Percentiles rank a stretch among this genome's conserved stretches.
Conservation (phyloP, 108 stramenopile species). For the Cyclotella choctawhatcheeana region DNA sequence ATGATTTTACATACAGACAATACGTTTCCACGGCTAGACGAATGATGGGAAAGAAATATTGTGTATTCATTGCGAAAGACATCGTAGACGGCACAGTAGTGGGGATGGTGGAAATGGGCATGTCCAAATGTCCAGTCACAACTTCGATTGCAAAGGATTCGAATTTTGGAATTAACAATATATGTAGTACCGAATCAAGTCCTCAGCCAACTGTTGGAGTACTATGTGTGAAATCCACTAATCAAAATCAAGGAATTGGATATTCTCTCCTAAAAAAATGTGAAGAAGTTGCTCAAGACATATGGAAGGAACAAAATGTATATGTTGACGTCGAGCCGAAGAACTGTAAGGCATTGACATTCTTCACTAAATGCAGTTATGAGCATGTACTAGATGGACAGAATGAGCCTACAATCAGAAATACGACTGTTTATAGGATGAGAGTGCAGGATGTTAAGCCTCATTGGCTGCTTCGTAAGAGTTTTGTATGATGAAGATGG, state of each 20-base stretch:
- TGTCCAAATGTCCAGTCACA: conserved; percentile 34
- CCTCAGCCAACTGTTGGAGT: conserved; percentile 40
- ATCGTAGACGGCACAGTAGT: conserved; percentile 22
- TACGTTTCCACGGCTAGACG: conserved; percentile 42
- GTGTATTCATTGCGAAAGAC: conserved; percentile 54
- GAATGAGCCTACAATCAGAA: conserved; percentile 20
- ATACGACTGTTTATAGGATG: conserved; percentile 37
- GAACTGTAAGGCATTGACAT: conserved; percentile 29
- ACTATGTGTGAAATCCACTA: conserved; percentile 37
- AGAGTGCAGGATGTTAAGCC: conserved; percentile 28
- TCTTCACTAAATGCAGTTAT: conserved; percentile 39
- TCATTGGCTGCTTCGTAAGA: conserved; percentile 43
- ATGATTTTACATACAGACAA: conserved; percentile 51
- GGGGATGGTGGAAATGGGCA: conserved; percentile 54
- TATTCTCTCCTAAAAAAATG: conserved; percentile 30
- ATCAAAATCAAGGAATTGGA: conserved; percentile 37
- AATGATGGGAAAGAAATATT: conserved; percentile 64
- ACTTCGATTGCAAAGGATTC: background rate
- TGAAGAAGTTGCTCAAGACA: conserved; percentile 26
- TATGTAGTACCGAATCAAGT: conserved; percentile 1
- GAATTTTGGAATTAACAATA: no score
- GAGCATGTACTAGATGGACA: conserved; percentile 15
- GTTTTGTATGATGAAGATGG: background rate
- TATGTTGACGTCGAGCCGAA: conserved; percentile 40
- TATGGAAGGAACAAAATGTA: conserved; percentile 30